A percentile compares a stretch with the other conserved stretches of the same genome.
Evolutionary conservation across 2,329 filamentous ascomycete species (phyloP).

Genomic region (Trichoderma afroharzianum): DNA sequence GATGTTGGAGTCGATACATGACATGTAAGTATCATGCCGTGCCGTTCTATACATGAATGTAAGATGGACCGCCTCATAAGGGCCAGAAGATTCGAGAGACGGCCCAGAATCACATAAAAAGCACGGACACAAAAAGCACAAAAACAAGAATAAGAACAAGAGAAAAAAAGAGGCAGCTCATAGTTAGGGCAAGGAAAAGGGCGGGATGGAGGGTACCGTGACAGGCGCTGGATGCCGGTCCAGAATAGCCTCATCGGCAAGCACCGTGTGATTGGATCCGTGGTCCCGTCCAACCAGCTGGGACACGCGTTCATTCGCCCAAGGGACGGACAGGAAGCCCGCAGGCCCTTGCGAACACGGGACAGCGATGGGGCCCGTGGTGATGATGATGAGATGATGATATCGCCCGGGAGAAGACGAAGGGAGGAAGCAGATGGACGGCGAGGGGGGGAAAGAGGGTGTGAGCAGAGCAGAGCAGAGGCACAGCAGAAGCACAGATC

Average conservation of each 20-base stretch:
- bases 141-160: neutral
- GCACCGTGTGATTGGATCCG: conserved; percentile 4
- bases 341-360: conserved; percentile 4
- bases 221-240: conserved; percentile 4
- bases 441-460: neutral
- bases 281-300: neutral
- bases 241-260: neutral
- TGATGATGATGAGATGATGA: neutral
- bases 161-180: neutral
- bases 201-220: conserved; percentile 8
- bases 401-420: neutral
- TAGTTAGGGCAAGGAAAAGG: neutral
- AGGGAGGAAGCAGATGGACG: neutral
- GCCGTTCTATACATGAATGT: neutral
- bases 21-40: neutral
- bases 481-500: neutral
- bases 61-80: neutral
- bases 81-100: neutral
- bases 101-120: neutral
- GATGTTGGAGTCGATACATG: neutral
- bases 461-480: neutral
- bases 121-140: neutral
- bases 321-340: neutral
- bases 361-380: neutral
- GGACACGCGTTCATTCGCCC: conserved; percentile 14